phyloP scores from a whole-genome alignment of 371 early-diverging fungal genomes.

The Mucor piriformis region DNA sequence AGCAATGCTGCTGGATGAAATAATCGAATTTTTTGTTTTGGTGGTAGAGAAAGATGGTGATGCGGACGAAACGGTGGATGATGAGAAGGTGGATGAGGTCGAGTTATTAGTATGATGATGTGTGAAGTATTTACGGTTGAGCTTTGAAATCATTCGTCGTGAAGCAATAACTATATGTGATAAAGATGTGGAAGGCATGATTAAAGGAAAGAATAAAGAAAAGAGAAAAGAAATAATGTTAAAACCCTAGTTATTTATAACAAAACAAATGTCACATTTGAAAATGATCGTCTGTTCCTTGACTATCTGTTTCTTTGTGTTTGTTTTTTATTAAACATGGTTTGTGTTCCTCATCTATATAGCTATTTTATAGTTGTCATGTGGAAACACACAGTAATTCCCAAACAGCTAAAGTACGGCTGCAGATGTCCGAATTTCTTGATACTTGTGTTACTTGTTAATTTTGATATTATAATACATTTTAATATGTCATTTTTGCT shows the following conservation, averaged over 20 bases:
- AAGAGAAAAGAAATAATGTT: slow-evolving; percentile 3
- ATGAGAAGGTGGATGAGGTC: not conserved
- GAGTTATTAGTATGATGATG: slow-evolving; percentile 1
- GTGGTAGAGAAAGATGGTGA: not conserved
- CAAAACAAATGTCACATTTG: not conserved
- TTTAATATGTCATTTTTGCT: not conserved
- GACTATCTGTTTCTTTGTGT: not conserved
- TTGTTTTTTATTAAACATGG: slow-evolving; percentile 6
- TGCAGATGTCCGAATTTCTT: slow-evolving; percentile 5
- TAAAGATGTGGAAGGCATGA: not conserved
- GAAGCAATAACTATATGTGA: slow-evolving; percentile 20
- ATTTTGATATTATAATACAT: not conserved
- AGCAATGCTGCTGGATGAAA: not conserved
- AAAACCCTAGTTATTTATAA: not conserved
- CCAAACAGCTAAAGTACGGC: slow-evolving; percentile 7
- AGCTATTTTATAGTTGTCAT: slow-evolving; percentile 1
- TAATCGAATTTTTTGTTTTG: not conserved
- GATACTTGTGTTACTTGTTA: not conserved
- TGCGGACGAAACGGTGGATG: not conserved
- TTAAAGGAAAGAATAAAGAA: slow-evolving; percentile 2
- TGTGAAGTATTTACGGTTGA: slow-evolving; percentile 14
- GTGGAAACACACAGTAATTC: slow-evolving; percentile 15
- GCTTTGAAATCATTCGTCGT: slow-evolving; percentile 20
- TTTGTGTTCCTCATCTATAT: slow-evolving; percentile 5
- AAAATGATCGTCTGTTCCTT: not conserved